These are phyloP conservation scores for Iodosphaeria phyllophila DNA, from an alignment of 2,329 filamentous ascomycete genomes.

Conservation along the genomic window DNA sequence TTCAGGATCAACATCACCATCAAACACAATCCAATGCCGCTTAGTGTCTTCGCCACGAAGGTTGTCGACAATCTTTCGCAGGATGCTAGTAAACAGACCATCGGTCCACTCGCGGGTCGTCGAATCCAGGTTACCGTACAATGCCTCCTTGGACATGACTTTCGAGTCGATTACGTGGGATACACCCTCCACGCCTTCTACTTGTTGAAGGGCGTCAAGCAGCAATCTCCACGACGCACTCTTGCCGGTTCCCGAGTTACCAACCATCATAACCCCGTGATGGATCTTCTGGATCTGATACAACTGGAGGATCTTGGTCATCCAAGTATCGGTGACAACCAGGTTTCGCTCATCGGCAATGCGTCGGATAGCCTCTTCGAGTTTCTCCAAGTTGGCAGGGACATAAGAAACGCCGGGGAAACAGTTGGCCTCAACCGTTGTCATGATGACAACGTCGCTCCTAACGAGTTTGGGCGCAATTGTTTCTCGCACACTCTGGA, in stretches of 20 bases:
- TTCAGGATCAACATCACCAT: slow-evolving; percentile 96
- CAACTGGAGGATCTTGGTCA: slow-evolving; percentile 90
- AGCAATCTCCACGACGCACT: slow-evolving; percentile 88
- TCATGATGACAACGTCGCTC: slow-evolving; percentile 77
- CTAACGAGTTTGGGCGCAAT: slow-evolving; percentile 95
- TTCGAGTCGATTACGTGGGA: slow-evolving; percentile 98
- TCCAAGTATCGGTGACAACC: slow-evolving; percentile 85
- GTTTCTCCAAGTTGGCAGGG: slow-evolving; percentile 63
- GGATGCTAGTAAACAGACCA: slow-evolving; percentile 89
- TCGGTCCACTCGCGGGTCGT: slow-evolving; percentile 99
- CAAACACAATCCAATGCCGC: slow-evolving; percentile 98
- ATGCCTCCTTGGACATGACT: slow-evolving; percentile 97
- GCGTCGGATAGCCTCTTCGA: slow-evolving; percentile 65
- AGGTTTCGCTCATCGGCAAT: slow-evolving; percentile 74
- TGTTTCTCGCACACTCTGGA: slow-evolving; percentile 95
- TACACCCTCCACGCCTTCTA: slow-evolving; percentile 83
- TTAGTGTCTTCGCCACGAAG: slow-evolving; percentile 92
- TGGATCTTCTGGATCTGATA: slow-evolving; percentile 98
- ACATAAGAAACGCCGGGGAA: slow-evolving; percentile 92
- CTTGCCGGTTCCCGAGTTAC: slow-evolving; percentile 93
- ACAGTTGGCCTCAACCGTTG: slow-evolving; percentile 60
- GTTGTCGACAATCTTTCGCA: slow-evolving; percentile 97
- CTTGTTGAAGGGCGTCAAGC: slow-evolving; percentile 74
- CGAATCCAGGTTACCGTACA: slow-evolving; percentile 90
- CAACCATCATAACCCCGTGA: slow-evolving; percentile 99